Base-by-base conservation (phyloP, 1,139 yeast genomes). In the Diutina ranongensis region DNA sequence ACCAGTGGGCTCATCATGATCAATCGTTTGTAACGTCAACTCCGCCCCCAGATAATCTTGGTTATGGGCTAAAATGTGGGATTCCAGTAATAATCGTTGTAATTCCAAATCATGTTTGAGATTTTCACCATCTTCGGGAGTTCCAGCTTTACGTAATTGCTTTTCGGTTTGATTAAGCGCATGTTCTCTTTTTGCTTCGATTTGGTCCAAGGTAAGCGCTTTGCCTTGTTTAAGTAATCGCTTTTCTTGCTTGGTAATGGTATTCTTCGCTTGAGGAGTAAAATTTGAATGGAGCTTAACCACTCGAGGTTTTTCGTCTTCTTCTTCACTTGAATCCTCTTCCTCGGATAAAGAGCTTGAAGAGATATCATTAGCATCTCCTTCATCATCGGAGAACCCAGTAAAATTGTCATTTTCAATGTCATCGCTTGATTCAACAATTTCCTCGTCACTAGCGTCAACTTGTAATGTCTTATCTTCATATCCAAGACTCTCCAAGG, bases 21-120 rank as follows among this genome's bases (percentile, higher is more conserved):
- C 82, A 40, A 81, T 58, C 1, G 87, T 83, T 48, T 76, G 74
- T 46, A 87, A 62, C 0, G 88, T 80, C 35, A 85, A 65, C 47
- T 80, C 94, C 0, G 88, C 95, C 20, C 95, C 96, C 1, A 92
- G 80, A 48, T 67, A 68, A 38, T 71, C 71, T 63, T 63, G 55
- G 34, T 63, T 62, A 45, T 78, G 78, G 15, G 89, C 74, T 47
- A 92, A 66, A 35, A 92, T 82, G 58, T 88, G 96, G 0, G 97
- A 88, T 60, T 92, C 97, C 50, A 74, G 72, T 34, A 92, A 67
- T 40, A 92, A 74, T 48, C 96, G 66, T 59, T 89, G 96, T 44
- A 92, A 67, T 52, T 84, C 94, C 25, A 88, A 56, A 61, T 89
- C 97, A 53, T 89, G 85, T 49, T 83, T 76, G 48, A 88, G 59